Base-by-base conservation (phyloP, 176 grass and related monocot species). In the Microstegium vimineum region DNA sequence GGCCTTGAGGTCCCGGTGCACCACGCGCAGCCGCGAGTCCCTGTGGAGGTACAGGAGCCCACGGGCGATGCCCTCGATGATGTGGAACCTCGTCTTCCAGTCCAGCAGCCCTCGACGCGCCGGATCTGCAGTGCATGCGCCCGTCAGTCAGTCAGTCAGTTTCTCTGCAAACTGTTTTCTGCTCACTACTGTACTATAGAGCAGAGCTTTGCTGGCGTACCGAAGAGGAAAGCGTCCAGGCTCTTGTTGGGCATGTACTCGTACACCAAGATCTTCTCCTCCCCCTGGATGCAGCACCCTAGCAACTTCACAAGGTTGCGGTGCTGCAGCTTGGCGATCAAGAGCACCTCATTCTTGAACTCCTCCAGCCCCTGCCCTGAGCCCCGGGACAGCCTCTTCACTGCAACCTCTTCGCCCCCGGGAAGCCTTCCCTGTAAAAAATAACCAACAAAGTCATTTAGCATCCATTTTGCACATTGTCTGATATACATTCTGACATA, bases 191-290 rank as follows among this genome's bases (percentile, higher is more conserved):
- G 12, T 43, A n/a, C n/a, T n/a, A n/a, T n/a, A 43, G 40, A 12
- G 15, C 42, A 45, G 42, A 45, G 42, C 13, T 46, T 2, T 5
- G 45, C 13, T n/a, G n/a, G n/a, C n/a, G 23, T 85, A 90, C 84
- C 89, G 62, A 94, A 94, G 69, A 94, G 81, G 65, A 91, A 90
- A 0, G 63, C 83, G 68, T 94, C 92, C 41, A 94, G 77, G 78
- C 92, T 94, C 77, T 80, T 83, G 70, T 94, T 92, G 41, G 92
- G 87, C 83, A 94, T 87, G 70, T 90, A 92, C 74, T 94, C 92
- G 62, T 94, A 94, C 1, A 94, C 85, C 52, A 94, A n/a, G 12
- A 94, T 91, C 78, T 85, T 94, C 76, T 94, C 92, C 28, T 85
- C 70, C 11, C 81, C 70, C 62, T 94, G 74, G 40, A 94, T 83